Evolutionary conservation across 208 protist species (phyloP).

Genomic region (Trypanosoma congolense): DNA sequence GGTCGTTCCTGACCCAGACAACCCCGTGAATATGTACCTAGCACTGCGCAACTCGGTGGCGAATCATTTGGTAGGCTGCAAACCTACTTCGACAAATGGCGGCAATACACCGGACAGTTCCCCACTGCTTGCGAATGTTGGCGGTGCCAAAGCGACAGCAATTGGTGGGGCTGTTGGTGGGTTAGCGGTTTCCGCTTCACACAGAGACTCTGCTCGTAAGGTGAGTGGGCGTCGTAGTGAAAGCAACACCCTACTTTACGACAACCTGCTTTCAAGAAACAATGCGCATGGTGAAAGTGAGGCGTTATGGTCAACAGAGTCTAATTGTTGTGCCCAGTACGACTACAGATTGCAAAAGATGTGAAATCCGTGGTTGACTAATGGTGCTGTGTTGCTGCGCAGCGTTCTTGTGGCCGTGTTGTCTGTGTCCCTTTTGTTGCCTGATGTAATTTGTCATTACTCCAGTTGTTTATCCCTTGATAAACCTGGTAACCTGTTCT

Average conservation of each 20-base stretch:
- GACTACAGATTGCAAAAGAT: too few relatives aligned
- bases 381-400: too few relatives aligned
- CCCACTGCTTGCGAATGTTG: background rate
- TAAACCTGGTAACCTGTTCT: too few relatives aligned
- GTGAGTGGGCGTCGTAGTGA: background rate
- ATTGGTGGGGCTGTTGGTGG: too few relatives aligned
- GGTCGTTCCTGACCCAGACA: background rate
- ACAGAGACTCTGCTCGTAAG: background rate
- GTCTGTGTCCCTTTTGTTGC: too few relatives aligned
- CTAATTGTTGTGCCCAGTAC: too few relatives aligned
- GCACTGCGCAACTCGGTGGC: slow-evolving; percentile 8
- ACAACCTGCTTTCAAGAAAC: slow-evolving; percentile 3
- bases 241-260: slow-evolving; percentile 2
- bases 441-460: too few relatives aligned
- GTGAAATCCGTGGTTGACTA: too few relatives aligned
- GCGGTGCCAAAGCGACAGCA: too few relatives aligned
- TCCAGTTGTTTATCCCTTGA: too few relatives aligned
- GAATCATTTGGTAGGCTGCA: background rate
- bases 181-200: too few relatives aligned
- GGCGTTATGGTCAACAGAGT: background rate
- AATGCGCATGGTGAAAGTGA: background rate
- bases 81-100: background rate
- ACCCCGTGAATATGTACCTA: slow-evolving; percentile 8
- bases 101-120: background rate
- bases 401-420: too few relatives aligned